Percentiles rank a stretch among this genome's conserved stretches.
phyloP scores from a whole-genome alignment of 2,329 filamentous ascomycete species.

The Rutstroemia sp. region DNA sequence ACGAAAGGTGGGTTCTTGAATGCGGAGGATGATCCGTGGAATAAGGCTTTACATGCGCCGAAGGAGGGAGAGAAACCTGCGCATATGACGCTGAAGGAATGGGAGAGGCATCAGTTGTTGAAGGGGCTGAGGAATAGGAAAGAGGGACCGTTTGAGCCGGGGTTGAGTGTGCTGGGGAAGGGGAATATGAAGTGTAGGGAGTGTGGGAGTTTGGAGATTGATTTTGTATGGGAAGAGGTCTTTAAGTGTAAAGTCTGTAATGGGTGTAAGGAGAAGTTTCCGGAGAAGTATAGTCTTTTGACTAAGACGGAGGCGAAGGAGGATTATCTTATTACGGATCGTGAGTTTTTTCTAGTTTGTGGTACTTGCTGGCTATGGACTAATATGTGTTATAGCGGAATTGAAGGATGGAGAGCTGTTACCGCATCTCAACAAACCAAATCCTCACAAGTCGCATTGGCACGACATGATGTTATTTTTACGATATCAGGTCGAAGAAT shows the following conservation, averaged over 20 bases:
- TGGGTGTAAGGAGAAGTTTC: conserved; percentile 78
- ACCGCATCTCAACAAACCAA: conserved; percentile 81
- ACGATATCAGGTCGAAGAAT: conserved; percentile 88
- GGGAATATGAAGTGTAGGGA: conserved; percentile 71
- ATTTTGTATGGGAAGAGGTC: conserved; percentile 89
- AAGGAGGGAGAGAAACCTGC: conserved; percentile 62
- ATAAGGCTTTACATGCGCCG: conserved; percentile 61
- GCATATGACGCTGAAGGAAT: conserved; percentile 84
- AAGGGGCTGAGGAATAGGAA: conserved; percentile 65
- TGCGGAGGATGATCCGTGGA: conserved; percentile 85
- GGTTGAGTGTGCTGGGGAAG: conserved; percentile 65
- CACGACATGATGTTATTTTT: conserved; percentile 99
- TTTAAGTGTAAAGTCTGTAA: conserved; percentile 71
- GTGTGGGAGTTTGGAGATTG: conserved; percentile 78
- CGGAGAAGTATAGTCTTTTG: conserved; percentile 89
- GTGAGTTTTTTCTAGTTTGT: conserved; percentile 40
- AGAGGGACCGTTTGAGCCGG: conserved; percentile 80
- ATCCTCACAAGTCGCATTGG: conserved; percentile 93
- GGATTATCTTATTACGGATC: conserved; percentile 91
- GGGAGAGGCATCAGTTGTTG: conserved; percentile 77
- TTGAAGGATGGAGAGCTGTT: conserved; percentile 82
- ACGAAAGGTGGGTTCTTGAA: conserved; percentile 94
- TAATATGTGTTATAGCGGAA: conserved; percentile 53
- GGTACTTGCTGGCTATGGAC: background rate
- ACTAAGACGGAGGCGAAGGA: conserved; percentile 96